Conservation (phyloP, 2,329 filamentous ascomycete genomes). For the Aspergillus sp. region DNA sequence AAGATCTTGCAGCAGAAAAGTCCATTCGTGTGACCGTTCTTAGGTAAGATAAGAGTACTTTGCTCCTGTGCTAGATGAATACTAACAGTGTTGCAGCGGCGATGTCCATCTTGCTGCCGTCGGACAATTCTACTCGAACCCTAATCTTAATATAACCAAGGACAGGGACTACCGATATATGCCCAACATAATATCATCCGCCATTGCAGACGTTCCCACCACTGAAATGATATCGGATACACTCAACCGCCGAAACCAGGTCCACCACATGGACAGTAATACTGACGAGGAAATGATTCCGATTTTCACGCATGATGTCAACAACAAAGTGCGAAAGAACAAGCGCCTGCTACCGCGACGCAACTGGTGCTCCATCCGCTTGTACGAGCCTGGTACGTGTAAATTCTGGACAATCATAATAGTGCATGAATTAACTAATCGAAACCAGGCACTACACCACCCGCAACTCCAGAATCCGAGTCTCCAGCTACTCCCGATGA, state of each 20-base stretch:
- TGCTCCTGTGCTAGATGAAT: neutral
- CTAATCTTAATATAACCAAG: slow-evolving; percentile 77
- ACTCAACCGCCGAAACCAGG: slow-evolving; percentile 86
- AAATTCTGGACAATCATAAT: too few species aligned
- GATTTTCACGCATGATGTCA: slow-evolving; percentile 84
- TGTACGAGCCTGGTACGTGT: slow-evolving; percentile 70
- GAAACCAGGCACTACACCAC: slow-evolving; percentile 71
- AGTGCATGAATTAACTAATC: neutral
- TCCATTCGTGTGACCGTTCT: slow-evolving; percentile 89
- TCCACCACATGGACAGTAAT: slow-evolving; percentile 63
- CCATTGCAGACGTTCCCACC: slow-evolving; percentile 89
- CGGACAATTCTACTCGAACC: slow-evolving; percentile 92
- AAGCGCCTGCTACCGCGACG: slow-evolving; percentile 82
- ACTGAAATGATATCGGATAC: slow-evolving; percentile 86
- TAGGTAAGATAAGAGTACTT: slow-evolving; percentile 49
- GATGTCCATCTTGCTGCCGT: slow-evolving; percentile 92
- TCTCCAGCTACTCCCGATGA: slow-evolving; percentile 32
- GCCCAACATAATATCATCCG: slow-evolving; percentile 91
- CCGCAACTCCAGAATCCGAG: slow-evolving; percentile 60
- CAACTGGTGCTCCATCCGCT: slow-evolving; percentile 92
- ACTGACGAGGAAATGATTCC: slow-evolving; percentile 97
- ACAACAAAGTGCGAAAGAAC: slow-evolving; percentile 87
- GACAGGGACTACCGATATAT: slow-evolving; percentile 95
- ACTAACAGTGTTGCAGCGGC: slow-evolving; percentile 55
- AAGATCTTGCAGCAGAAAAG: slow-evolving; percentile 89